Percentiles rank a stretch among this genome's conserved stretches.
Evolutionary conservation across 2,329 filamentous ascomycete genomes (phyloP).

Genomic region (Sordariomycetes sp.): DNA sequence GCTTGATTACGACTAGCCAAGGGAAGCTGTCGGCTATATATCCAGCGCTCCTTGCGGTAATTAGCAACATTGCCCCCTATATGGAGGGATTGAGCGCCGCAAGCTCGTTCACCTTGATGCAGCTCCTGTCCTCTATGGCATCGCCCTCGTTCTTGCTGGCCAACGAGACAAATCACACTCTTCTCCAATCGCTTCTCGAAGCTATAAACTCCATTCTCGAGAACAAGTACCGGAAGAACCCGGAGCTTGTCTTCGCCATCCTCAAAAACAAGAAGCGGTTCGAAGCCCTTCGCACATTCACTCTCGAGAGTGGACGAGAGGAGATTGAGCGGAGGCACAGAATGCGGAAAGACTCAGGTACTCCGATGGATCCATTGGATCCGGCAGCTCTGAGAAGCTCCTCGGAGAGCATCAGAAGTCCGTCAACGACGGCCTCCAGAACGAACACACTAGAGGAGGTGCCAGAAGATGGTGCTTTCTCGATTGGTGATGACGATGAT

Average conservation of each 20-base stretch:
- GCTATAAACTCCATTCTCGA: conserved; percentile 86
- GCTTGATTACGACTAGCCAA: conserved; percentile 82
- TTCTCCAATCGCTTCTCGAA: conserved; percentile 75
- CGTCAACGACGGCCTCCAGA: conserved; percentile 23
- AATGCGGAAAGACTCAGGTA: conserved; percentile 53
- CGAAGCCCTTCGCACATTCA: conserved; percentile 77
- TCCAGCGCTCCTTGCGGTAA: conserved; percentile 80
- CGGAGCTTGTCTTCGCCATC: conserved; percentile 71
- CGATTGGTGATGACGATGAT: conserved; percentile 81
- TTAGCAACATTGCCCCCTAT: conserved; percentile 88
- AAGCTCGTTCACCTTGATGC: conserved; percentile 73
- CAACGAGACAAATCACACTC: conserved; percentile 80
- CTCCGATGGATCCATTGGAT: conserved; percentile 40
- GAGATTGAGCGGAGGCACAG: conserved; percentile 78
- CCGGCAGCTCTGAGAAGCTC: conserved; percentile 48
- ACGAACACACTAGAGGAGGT: conserved; percentile 19
- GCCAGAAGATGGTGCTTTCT: conserved; percentile 66
- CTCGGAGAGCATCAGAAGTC: conserved; percentile 58
- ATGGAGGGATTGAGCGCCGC: conserved; percentile 66
- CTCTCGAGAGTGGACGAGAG: conserved; percentile 82
- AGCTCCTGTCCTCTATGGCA: conserved; percentile 87
- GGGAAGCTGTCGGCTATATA: conserved; percentile 87
- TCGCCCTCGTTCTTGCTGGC: conserved; percentile 85
- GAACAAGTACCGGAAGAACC: conserved; percentile 75
- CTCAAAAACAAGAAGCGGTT: conserved; percentile 75